Conservation (phyloP, 2,329 filamentous ascomycete species). For the Thielaviopsis ethacetica region DNA sequence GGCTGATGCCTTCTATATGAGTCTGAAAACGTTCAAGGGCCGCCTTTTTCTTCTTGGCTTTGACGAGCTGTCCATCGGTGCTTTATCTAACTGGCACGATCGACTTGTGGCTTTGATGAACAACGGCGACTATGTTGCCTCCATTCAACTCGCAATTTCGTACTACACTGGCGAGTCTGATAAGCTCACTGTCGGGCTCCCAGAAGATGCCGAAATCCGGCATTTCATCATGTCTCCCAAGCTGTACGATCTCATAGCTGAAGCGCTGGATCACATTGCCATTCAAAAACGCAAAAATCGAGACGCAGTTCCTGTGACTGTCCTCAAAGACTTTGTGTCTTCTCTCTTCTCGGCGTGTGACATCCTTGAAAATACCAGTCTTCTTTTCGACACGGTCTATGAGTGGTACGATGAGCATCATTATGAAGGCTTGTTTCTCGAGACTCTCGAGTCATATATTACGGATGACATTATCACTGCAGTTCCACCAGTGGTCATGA, state of each 20-base stretch:
- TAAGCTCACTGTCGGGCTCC: conserved; percentile 83
- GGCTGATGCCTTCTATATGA: conserved; percentile 96
- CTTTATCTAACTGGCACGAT: conserved; percentile 94
- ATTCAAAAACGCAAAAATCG: neutral
- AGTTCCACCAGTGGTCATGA: conserved; percentile 70
- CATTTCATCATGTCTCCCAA: conserved; percentile 78
- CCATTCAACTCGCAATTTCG: conserved; percentile 75
- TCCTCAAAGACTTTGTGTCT: conserved; percentile 47
- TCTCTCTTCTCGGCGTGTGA: conserved; percentile 74
- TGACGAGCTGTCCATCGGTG: conserved; percentile 80
- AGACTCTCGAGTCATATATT: conserved; percentile 77
- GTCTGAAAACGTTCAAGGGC: conserved; percentile 88
- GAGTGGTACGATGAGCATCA: conserved; percentile 61
- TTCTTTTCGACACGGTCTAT: conserved; percentile 81
- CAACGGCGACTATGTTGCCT: conserved; percentile 84
- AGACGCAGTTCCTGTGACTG: neutral
- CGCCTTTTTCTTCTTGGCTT: conserved; percentile 85
- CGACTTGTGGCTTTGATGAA: conserved; percentile 88
- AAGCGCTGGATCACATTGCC: conserved; percentile 61
- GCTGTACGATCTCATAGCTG: conserved; percentile 80
- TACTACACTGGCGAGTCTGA: conserved; percentile 89
- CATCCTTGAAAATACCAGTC: conserved; percentile 60
- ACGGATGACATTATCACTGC: conserved; percentile 57
- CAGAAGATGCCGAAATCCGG: conserved; percentile 60
- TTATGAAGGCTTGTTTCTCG: conserved; percentile 53